Evolutionary conservation across 1,284 basidiomycete genomes (phyloP).

Genomic region (Irpex lacteus): DNA sequence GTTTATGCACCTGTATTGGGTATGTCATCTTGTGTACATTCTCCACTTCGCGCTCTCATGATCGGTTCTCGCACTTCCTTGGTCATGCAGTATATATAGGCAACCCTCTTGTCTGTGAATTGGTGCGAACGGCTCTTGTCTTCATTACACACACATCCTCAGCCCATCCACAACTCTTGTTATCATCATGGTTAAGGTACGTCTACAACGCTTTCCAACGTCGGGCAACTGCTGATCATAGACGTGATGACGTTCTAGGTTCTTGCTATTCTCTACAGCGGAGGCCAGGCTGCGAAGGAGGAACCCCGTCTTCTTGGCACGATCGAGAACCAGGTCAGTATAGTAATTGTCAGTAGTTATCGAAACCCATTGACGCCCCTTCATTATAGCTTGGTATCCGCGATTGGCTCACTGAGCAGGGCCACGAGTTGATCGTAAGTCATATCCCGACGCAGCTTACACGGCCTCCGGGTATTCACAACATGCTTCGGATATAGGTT

Average conservation of each 20-base stretch:
- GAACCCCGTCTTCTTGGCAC: conserved; percentile 86
- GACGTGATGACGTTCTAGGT: conserved; percentile 41
- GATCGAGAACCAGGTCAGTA: conserved; percentile 72
- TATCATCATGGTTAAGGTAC: conserved; percentile 8
- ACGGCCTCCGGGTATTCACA: background rate
- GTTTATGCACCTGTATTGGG: conserved; percentile 2
- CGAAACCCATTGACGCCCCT: background rate
- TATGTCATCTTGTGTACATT: conserved; percentile 2
- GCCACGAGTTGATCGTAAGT: conserved; percentile 68
- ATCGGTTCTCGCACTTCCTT: background rate
- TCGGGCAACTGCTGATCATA: background rate
- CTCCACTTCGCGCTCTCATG: conserved; percentile 11
- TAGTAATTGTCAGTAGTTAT: background rate
- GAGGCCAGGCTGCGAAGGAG: conserved; percentile 65
- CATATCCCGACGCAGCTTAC: background rate
- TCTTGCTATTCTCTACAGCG: conserved; percentile 77
- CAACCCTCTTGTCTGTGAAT: background rate
- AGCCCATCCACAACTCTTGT: background rate
- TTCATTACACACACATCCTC: background rate
- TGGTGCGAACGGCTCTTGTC: background rate
- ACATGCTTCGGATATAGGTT: conserved; percentile 9
- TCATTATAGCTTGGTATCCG: conserved; percentile 44
- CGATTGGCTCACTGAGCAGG: conserved; percentile 66
- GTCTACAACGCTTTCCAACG: background rate
- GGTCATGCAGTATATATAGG: conserved; percentile 6